phyloP scores from a whole-genome alignment of 257 asterid genomes.

The Penstemon davidsonii region DNA sequence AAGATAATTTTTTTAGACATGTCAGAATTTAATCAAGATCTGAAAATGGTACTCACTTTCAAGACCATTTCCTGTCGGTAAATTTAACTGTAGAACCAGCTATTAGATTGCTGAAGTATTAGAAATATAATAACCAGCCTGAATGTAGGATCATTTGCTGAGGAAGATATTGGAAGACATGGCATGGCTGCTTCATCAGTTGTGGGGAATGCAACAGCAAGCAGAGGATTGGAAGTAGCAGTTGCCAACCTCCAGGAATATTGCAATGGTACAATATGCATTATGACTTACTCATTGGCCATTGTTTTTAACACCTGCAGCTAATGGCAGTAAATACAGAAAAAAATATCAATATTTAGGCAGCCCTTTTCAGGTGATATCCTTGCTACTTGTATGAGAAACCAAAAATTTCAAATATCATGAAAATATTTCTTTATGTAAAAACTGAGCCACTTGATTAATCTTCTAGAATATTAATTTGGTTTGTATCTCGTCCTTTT shows the following conservation, averaged over 20 bases:
- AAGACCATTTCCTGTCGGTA: too few relatives aligned
- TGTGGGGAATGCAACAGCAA: slow-evolving; percentile 81
- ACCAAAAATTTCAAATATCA: too few relatives aligned
- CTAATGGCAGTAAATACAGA: too few relatives aligned
- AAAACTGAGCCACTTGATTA: background rate
- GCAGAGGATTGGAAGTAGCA: slow-evolving; percentile 99
- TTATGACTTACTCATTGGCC: background rate
- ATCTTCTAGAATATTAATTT: too few relatives aligned
- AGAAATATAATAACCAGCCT: slow-evolving; percentile 26
- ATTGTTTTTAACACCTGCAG: too few relatives aligned
- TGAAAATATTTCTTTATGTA: too few relatives aligned
- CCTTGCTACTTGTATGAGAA: background rate
- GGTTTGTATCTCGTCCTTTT: background rate
- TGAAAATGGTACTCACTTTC: too few relatives aligned
- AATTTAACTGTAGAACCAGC: background rate
- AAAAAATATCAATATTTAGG: too few relatives aligned
- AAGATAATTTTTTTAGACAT: too few relatives aligned
- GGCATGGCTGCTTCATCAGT: slow-evolving; percentile 61
- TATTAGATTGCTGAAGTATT: slow-evolving; percentile 11
- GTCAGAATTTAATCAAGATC: too few relatives aligned
- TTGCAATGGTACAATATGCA: slow-evolving; percentile 64
- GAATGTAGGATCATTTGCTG: slow-evolving; percentile 88
- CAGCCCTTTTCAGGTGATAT: background rate
- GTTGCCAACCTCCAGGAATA: slow-evolving; percentile 97
- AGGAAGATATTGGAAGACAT: slow-evolving; percentile 98